A percentile compares a stretch with the other conserved stretches of the same genome.
Conservation (phyloP, 345 rosid species). For the Aquilaria sinensis region DNA sequence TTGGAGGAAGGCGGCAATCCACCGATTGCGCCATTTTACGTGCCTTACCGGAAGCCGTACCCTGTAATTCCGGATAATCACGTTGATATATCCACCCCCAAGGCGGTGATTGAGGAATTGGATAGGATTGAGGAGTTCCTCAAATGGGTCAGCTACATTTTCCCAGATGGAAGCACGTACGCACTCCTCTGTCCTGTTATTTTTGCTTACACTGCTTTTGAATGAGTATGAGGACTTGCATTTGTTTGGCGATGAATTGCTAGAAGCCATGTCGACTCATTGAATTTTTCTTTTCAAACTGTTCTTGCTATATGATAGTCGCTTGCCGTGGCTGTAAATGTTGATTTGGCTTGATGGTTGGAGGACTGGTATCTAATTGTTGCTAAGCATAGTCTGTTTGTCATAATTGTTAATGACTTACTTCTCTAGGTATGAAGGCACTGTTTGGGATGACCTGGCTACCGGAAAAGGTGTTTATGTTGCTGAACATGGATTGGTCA, state of each 20-base stretch:
- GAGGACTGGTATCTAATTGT: too few species aligned
- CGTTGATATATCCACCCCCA: constrained; percentile 50
- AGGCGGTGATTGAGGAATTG: constrained; percentile 74
- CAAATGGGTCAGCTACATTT: constrained; percentile 91
- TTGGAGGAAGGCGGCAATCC: constrained; percentile 54
- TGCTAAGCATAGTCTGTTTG: too few species aligned
- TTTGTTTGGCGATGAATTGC: too few species aligned
- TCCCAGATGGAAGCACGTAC: constrained; percentile 84
- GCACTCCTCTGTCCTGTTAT: constrained; percentile 8
- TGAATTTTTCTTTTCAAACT: too few species aligned
- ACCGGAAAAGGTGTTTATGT: constrained; percentile 93
- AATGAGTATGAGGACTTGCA: too few species aligned
- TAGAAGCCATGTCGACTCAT: too few species aligned
- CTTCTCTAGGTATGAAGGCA: constrained; percentile 77
- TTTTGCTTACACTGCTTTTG: too few species aligned
- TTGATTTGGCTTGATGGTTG: background rate
- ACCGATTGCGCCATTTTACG: constrained; percentile 72
- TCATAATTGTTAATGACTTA: background rate
- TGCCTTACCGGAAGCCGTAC: constrained; percentile 78
- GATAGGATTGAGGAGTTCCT: constrained; percentile 94
- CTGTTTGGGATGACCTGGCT: constrained; percentile 95
- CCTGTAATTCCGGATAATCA: constrained; percentile 71
- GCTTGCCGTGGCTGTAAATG: too few species aligned
- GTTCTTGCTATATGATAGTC: too few species aligned
- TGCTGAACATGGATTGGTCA: constrained; percentile 75